Evolutionary conservation across 169 alveolate genomes (phyloP).

Genomic region (Plasmodium ovale): DNA sequence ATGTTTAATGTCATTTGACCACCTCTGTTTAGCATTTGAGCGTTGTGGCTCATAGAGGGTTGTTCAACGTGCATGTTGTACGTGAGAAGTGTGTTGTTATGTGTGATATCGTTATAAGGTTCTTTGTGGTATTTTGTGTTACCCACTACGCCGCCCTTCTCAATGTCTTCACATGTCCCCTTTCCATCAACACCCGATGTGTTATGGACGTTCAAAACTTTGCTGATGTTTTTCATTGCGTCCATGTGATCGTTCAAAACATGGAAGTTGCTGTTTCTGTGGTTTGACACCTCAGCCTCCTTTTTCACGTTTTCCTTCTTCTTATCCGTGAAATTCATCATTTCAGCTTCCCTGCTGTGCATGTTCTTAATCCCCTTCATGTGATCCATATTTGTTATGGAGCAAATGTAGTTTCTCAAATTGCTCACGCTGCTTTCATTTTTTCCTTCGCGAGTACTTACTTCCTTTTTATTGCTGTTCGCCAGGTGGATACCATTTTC

Average conservation of each 20-base stretch:
- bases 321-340: neutral
- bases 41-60: neutral
- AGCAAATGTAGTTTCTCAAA: neutral
- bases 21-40: neutral
- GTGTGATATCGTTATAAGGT: neutral
- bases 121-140: neutral
- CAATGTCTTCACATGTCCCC: neutral
- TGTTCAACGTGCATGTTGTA: conserved; percentile 17
- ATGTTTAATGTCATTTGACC: neutral
- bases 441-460: neutral
- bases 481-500: neutral
- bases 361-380: conserved; percentile 8
- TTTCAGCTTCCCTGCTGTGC: neutral
- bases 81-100: conserved; percentile 30
- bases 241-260: neutral
- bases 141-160: neutral
- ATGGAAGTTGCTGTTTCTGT: neutral
- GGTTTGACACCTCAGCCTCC: neutral
- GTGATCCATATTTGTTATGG: neutral
- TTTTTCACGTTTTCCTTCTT: neutral
- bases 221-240: neutral
- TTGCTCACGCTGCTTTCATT: neutral
- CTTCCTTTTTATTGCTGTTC: neutral
- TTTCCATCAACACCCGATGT: neutral
- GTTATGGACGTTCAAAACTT: neutral